Evolutionary conservation across 2,329 filamentous ascomycete species (phyloP), one percentile per base, ranked within the genome.

Genomic region (Cercospora brassicicola): DNA sequence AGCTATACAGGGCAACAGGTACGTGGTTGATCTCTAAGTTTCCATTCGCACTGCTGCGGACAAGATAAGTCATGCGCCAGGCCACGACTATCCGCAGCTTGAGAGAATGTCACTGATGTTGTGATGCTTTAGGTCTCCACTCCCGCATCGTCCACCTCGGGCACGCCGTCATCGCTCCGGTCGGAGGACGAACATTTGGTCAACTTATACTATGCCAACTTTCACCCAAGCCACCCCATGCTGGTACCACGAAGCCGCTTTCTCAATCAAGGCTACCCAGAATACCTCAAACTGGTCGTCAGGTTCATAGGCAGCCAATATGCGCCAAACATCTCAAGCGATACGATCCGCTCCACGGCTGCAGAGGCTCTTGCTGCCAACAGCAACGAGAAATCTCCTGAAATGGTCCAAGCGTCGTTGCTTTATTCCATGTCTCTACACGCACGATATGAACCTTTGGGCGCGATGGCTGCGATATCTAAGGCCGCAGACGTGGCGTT

Each of bases 371-470:
- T 75, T 30, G 66, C 66, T 20, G 65, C 60, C n/a, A 30, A 33
- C 18, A 57, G 63, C 31, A 30, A 67, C 23, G 71, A 74, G 11
- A 67, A 65, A 15, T 65, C 62, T 8, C 77, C 76, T 0, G 92
- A 88, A 76, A 68, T 89, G 3, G 88, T 96, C 0, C 94, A 97
- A 80, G 89, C 92, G 2, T 84, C 95, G 76, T 80, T 96, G 55
- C 83, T 97, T 3, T 86, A 93, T 64, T 85, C 93, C 23, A 89
- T 97, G 70, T 89, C 89, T 0, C 83, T 96, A 7, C 92, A 97
- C 76, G 91, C 92, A 4, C 88, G 87, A 71, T 90, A 90, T 74
- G 86, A 93, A 71, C 88, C 91, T 53, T 85, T 88, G 28, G 88
- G 88, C 75, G 90, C 92, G 0, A 84, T 88, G 10, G 84, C 89